Conservation (phyloP, 305 asterid genomes). For the Fraxinus velutina region DNA sequence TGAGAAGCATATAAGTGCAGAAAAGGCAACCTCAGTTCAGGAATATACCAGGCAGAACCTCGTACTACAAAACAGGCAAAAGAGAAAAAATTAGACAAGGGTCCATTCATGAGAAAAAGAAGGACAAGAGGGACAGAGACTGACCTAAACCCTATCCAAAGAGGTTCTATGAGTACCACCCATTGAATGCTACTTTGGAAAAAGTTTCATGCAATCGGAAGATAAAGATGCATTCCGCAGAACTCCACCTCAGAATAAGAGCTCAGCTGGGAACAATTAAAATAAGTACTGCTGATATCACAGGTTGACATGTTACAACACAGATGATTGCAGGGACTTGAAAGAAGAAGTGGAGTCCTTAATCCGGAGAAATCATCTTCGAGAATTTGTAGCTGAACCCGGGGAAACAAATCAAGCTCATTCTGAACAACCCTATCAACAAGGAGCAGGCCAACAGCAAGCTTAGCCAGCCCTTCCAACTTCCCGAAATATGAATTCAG, state of each 20-base stretch:
- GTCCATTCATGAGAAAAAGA: not conserved
- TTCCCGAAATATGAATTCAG: not conserved
- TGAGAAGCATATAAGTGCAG: not conserved
- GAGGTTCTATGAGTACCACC: not conserved
- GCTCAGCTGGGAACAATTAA: not conserved
- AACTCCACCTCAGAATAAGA: not conserved
- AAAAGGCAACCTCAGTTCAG: not conserved
- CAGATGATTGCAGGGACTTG: not conserved
- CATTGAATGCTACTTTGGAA: not conserved
- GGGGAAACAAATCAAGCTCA: not conserved
- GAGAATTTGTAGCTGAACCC: not conserved
- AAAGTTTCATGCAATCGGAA: not conserved
- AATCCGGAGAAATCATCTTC: not conserved
- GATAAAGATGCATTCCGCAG: not conserved
- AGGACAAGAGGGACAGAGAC: not conserved
- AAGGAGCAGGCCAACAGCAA: not conserved
- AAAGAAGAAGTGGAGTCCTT: not conserved
- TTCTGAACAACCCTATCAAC: not conserved
- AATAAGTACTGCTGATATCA: not conserved
- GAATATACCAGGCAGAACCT: too few species aligned
- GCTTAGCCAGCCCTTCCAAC: not conserved
- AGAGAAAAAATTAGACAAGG: not conserved
- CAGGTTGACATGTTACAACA: not conserved
- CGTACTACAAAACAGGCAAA: too few species aligned
- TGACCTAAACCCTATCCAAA: not conserved